Evolutionary conservation across 2,329 filamentous ascomycete species (phyloP).

Genomic region (Apiospora malaysiana): DNA sequence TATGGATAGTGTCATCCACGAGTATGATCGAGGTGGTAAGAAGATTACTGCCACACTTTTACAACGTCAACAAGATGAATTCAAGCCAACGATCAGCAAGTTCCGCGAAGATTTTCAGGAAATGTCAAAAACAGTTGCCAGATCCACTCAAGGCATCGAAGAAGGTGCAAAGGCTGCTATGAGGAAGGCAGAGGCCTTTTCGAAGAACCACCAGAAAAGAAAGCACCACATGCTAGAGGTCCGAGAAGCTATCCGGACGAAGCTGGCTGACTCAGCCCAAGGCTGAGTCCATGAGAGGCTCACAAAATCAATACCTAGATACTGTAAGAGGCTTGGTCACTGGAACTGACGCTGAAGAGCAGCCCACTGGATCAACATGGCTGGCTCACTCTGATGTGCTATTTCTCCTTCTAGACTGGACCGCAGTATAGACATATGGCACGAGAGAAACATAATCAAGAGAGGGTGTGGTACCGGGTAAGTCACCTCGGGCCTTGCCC

Average conservation of each 20-base stretch:
- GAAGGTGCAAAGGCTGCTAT: not conserved
- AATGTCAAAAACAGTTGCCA: not conserved
- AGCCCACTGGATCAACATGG: not conserved
- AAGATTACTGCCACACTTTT: slow-evolving; percentile 13
- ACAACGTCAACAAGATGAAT: slow-evolving; percentile 15
- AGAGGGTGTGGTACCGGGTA: not conserved
- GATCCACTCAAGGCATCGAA: not conserved
- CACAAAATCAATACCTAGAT: not conserved
- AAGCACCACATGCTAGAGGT: not conserved
- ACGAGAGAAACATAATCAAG: not conserved
- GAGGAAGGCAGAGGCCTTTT: not conserved
- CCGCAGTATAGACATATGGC: not conserved
- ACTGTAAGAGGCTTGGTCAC: not conserved
- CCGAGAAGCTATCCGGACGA: not conserved
- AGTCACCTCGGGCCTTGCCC: too few relatives aligned
- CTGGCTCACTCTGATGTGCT: too few relatives aligned
- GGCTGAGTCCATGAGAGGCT: not conserved
- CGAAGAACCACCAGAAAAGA: not conserved
- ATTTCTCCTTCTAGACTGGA: not conserved
- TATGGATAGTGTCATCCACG: not conserved
- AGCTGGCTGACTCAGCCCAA: not conserved
- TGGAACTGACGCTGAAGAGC: not conserved
- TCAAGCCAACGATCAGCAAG: not conserved
- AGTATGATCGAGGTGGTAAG: slow-evolving; percentile 13
- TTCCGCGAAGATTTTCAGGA: not conserved